Base-by-base conservation (phyloP, 345 rosid species). In the Sonneratia alba region DNA sequence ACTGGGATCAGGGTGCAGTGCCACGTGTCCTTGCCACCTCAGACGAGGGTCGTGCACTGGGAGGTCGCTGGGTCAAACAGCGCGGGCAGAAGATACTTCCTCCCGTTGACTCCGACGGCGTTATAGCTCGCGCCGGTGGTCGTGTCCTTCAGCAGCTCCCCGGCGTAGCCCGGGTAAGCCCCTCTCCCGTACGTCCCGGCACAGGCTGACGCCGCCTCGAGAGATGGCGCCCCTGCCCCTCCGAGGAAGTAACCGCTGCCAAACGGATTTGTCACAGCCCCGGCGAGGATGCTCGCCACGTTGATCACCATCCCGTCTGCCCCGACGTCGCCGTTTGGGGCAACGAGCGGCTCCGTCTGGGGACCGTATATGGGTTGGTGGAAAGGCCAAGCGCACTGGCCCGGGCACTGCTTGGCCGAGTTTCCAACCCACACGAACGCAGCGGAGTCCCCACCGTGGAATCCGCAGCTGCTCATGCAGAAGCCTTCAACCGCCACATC, bases 301-400 rank as follows among this genome's bases (percentile, higher is more conserved):
- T 85, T 81, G 32, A 82, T 71, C 19, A 85, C 74, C 82, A 83
- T 80, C 36, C 86, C 88, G 22, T 82, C 83, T 5, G 70, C 79
- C 27, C 84, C 86, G 36, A 81, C 79, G 71, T 85, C 84, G 3
- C 79, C 81, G 42, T 77, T 85, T 1, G 88, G 86, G 14, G 88
- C 79, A 0, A 64, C 77, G 0, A 80, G 78, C 13, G 84, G 78
- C 18, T 65, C 45, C 2, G 71, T 64, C 68, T 82, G 86, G 18
- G 88, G 88, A 18, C 86, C 86, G 75, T 79, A 81, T 40, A 75
- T 85, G 34, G 88, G 88, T 49, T 76, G 83, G 78, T 81, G 81
- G 75, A 81, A 81, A 16, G 87, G 83, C 84, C 87, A 79, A 0
- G 81, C 81, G 67, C 87, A 84, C 72, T 79, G 80, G 3, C 84